Percentiles rank a stretch among this genome's conserved stretches.
Conservation (phyloP, 495 filamentous ascomycete species). For the Aspergillus ellipticus region DNA sequence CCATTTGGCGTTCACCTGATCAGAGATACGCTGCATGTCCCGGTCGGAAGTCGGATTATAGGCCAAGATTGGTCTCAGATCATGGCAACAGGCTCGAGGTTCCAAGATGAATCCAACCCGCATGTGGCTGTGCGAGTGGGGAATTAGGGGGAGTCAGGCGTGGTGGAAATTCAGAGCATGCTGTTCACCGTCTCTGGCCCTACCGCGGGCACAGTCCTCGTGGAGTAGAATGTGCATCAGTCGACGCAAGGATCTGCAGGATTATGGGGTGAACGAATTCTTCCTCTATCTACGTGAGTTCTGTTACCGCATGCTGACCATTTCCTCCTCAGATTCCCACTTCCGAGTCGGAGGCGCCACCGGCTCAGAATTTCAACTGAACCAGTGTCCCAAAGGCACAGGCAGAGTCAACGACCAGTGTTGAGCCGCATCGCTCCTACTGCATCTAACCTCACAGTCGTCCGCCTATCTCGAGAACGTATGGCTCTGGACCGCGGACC, state of each 20-base stretch:
- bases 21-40: slow-evolving; percentile 69
- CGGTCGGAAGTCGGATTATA: slow-evolving; percentile 55
- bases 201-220: slow-evolving; percentile 74
- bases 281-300: too few species aligned
- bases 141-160: slow-evolving; percentile 63
- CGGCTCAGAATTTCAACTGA: slow-evolving; percentile 67
- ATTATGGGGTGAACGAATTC: too few species aligned
- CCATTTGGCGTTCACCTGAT: slow-evolving; percentile 80
- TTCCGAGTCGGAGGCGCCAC: slow-evolving; percentile 70
- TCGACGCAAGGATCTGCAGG: slow-evolving; percentile 59
- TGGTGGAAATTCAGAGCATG: slow-evolving; percentile 74
- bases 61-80: slow-evolving; percentile 81
- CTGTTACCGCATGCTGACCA: too few species aligned
- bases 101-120: slow-evolving; percentile 62
- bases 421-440: slow-evolving; percentile 53
- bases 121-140: slow-evolving; percentile 73
- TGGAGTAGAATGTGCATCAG: slow-evolving; percentile 78
- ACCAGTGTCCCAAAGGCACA: slow-evolving; percentile 56
- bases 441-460: slow-evolving; percentile 52
- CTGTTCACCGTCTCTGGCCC: slow-evolving; percentile 68
- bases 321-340: slow-evolving; percentile 56
- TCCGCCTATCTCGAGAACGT: slow-evolving; percentile 59
- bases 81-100: slow-evolving; percentile 66
- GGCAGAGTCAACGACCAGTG: slow-evolving; percentile 48
- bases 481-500: slow-evolving; percentile 64